Evolutionary conservation across 805 yeast genomes (phyloP), one percentile per base, ranked within the genome.

Genomic region (Blastobotrys chiropterorum): DNA sequence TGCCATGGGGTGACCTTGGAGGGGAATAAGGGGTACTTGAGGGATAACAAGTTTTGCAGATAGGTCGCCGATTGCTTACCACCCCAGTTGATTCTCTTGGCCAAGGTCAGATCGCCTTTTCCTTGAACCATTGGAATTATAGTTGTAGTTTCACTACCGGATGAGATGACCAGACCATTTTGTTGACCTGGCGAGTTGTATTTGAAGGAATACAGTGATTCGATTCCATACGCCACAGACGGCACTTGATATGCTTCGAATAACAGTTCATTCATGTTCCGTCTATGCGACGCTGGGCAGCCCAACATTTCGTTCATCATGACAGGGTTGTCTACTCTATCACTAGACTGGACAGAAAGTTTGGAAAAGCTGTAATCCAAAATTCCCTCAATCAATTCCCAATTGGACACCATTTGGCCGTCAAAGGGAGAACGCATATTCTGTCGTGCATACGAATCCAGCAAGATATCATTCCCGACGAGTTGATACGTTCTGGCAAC

Each of bases 21-120:
- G 3, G 99, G 98, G 66, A 90, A 94, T 59, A 81, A 85, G 1
- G 99, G 98, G 67, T 94, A 94, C 66, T 94, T 94, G 62, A 94
- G 72, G 1, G 82, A 75, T 47, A 94, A 68, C 38, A 85, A 75
- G 58, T 74, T 77, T 52, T 76, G 77, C 63, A 94, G 65, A 59
- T 77, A 90, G 40, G 77, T 80, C 30, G 76, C 79, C 1, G 90
- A 77, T 44, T 80, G 86, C 55, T 80, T 79, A 8, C 97, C 98
- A 54, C 98, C 98, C 88, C 94, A 88, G 63, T 88, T 89, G 39
- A 94, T 80, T 62, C 98, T 74, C 62, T 89, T 90, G 6, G 90
- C 72, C 53, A 83, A 84, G 22, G 77, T 70, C 50, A 88, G 66
- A 1, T 82, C 57, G 0, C 95, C 90, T 50, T 72, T 71, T 0